Percentiles rank a stretch among this genome's conserved stretches.
These are phyloP conservation scores for Monilinia vaccinii-corymbosi DNA, from an alignment of 2,329 filamentous ascomycete genomes.

Conservation along the genomic window DNA sequence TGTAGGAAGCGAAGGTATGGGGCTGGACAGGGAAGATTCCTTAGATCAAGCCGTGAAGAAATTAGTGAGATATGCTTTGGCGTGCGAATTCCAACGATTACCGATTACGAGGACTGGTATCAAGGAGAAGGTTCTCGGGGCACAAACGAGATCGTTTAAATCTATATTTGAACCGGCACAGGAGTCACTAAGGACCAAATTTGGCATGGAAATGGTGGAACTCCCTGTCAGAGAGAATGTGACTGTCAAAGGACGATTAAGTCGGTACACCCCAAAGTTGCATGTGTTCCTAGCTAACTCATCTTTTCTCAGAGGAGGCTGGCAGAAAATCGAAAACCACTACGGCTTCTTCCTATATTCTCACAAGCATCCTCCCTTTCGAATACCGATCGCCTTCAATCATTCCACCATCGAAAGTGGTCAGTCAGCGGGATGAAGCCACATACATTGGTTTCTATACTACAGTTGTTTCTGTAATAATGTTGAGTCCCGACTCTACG, in stretches of 20 bases:
- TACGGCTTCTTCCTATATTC: slow-evolving; percentile 61
- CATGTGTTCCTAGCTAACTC: neutral
- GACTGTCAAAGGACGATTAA: slow-evolving; percentile 70
- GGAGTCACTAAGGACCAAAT: slow-evolving; percentile 55
- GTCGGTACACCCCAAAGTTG: slow-evolving; percentile 32
- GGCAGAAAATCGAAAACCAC: slow-evolving; percentile 39
- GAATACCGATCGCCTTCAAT: slow-evolving; percentile 59
- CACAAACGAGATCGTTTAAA: slow-evolving; percentile 62
- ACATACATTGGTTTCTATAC: slow-evolving; percentile 76
- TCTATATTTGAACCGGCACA: slow-evolving; percentile 71
- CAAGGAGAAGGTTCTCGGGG: slow-evolving; percentile 41
- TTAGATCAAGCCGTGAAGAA: slow-evolving; percentile 50
- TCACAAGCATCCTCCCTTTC: slow-evolving; percentile 63
- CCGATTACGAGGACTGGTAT: slow-evolving; percentile 54
- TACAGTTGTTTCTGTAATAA: slow-evolving; percentile 67
- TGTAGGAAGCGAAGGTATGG: slow-evolving; percentile 16
- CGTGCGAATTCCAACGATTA: slow-evolving; percentile 54
- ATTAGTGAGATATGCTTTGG: slow-evolving; percentile 58
- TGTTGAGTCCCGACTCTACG: slow-evolving; percentile 56
- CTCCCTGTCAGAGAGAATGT: slow-evolving; percentile 73
- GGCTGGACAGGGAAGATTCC: slow-evolving; percentile 18
- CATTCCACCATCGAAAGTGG: slow-evolving; percentile 57
- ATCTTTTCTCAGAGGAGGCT: slow-evolving; percentile 19
- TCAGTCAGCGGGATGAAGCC: slow-evolving; percentile 60
- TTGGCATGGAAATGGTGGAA: slow-evolving; percentile 91